Base-by-base conservation (phyloP, 2,329 filamentous ascomycete genomes). In the Chalaropsis thielavioides region DNA sequence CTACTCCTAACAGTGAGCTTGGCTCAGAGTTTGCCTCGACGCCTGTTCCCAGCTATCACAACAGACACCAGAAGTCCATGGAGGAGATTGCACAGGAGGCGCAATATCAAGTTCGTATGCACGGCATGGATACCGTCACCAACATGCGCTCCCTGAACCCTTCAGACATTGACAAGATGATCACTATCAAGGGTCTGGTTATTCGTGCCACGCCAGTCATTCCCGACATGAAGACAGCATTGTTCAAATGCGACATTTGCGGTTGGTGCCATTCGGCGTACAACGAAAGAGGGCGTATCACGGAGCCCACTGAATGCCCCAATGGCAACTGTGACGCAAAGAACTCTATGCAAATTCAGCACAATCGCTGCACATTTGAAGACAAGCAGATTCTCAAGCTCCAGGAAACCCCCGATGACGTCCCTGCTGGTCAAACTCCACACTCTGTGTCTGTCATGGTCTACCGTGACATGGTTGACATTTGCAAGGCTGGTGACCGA, bases 361-460 rank as follows among this genome's bases (percentile, higher is more conserved):
- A 99, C 79, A 99, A 99, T 75, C 87, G 94, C 67, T 97, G 91
- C 70, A 83, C 84, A 8, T 99, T 99, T 72, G 88, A 92, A 64
- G 94, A 99, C 74, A 99, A 99, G 78, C 94, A 99, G 74, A 90
- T 99, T 67, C 96, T 99, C 77, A 99, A 99, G 75, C 80, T 99
- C 49, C 94, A 99, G 75, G 94, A 99, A 75, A 99, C 94, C 0
- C 94, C 94, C 0, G 94, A 99, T 74, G 90, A 85, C 44, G 88
- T 99, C 19, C 94, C 94, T 61, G 88, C 96, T 69, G 94, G 94
- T 19, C 94, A 99, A 76, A 99, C 94, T 22, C 94, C 94, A 15
- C 94, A 99, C 75, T 96, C 92, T 0, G 94, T 99, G 31, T 96
- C 92, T 0, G 84, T 99, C 61, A 96, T 92, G 72, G 90, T 92